Conservation (phyloP, 2,329 filamentous ascomycete genomes). For the Talaromyces sp. region DNA sequence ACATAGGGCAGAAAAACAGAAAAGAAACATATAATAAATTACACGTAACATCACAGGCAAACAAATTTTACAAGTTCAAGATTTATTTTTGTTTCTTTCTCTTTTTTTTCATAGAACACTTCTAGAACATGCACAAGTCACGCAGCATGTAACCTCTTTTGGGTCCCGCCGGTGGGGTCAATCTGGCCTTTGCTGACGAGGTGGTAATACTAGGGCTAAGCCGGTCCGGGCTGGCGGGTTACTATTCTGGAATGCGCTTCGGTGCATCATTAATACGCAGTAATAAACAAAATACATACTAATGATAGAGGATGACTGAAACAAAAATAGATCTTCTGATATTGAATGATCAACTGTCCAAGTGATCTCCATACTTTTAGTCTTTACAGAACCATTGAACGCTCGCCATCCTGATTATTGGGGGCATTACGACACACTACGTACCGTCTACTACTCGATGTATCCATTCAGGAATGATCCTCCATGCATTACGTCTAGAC, state of each 20-base stretch:
- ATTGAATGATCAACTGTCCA: background rate
- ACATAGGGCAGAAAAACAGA: too few relatives aligned
- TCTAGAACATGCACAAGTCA: background rate
- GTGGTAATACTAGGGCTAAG: background rate
- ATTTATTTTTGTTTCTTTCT: too few relatives aligned
- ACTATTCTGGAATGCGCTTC: background rate
- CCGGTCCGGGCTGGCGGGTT: background rate
- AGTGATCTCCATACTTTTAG: background rate
- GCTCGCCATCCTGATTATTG: background rate
- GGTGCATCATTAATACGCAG: background rate
- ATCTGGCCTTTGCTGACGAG: background rate
- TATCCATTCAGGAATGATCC: background rate
- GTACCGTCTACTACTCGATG: background rate
- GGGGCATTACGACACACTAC: background rate
- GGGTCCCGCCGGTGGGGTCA: background rate
- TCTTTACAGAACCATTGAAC: background rate
- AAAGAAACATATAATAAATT: background rate
- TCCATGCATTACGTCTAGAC: background rate
- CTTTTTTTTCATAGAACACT: background rate
- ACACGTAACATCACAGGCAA: background rate
- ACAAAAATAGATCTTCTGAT: background rate
- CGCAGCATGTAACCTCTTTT: background rate
- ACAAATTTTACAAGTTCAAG: background rate
- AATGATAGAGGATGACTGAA: background rate
- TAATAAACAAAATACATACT: background rate